Evolutionary conservation across 331 rosid genomes (phyloP).

Genomic region (Phaseolus coccineus): DNA sequence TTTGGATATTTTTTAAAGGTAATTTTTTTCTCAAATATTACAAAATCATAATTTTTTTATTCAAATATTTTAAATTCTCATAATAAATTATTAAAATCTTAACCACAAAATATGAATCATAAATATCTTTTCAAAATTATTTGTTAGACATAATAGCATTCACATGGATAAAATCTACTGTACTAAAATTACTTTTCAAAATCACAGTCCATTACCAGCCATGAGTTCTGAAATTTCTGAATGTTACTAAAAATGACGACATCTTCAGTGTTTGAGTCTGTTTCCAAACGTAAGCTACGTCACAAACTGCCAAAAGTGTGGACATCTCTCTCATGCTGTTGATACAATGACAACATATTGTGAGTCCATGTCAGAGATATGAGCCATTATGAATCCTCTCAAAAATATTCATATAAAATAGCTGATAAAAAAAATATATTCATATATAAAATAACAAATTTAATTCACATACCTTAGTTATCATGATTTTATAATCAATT

Average conservation of each 20-base stretch:
- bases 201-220: no score
- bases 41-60: no score
- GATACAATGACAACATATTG: constrained; percentile 60
- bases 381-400: background rate
- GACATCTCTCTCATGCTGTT: constrained; percentile 44
- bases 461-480: background rate
- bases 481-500: background rate
- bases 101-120: no score
- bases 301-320: background rate
- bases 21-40: no score
- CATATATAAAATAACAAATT: background rate
- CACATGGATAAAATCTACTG: no score
- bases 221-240: background rate
- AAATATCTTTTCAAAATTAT: no score
- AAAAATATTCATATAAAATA: background rate
- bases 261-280: background rate
- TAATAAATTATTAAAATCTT: no score
- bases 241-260: background rate
- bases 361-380: background rate
- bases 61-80: no score
- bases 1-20: no score
- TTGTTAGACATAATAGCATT: no score
- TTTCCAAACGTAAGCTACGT: background rate
- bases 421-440: background rate
- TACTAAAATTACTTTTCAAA: no score